Evolutionary conservation across 768 basidiomycete species (phyloP).

Genomic region (Agaricus subrufescens): DNA sequence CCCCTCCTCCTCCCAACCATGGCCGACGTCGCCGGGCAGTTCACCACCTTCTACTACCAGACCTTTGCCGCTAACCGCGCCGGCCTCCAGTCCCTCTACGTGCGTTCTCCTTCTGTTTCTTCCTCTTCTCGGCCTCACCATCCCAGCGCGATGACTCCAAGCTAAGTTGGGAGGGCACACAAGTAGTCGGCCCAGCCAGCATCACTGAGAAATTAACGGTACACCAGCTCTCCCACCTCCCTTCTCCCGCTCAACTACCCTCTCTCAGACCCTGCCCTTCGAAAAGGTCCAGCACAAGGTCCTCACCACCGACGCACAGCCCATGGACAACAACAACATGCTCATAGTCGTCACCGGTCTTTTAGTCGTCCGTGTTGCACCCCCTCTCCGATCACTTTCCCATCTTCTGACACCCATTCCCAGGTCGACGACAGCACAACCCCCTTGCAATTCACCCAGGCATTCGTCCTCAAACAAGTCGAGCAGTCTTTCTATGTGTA

Average conservation of each 20-base stretch:
- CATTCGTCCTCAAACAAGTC: slow-evolving; percentile 87
- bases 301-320: slow-evolving; percentile 84
- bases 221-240: slow-evolving; percentile 4
- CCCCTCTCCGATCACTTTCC: not conserved
- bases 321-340: slow-evolving; percentile 25
- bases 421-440: slow-evolving; percentile 80
- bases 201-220: slow-evolving; percentile 80
- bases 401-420: slow-evolving; percentile 1
- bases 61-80: slow-evolving; percentile 67
- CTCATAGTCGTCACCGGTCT: slow-evolving; percentile 89
- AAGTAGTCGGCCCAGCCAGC: slow-evolving; percentile 43
- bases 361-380: slow-evolving; percentile 50
- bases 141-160: slow-evolving; percentile 74
- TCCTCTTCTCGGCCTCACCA: slow-evolving; percentile 12
- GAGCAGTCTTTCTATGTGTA: slow-evolving; percentile 80
- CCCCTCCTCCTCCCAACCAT: slow-evolving; percentile 18
- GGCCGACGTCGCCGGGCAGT: slow-evolving; percentile 82
- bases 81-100: slow-evolving; percentile 66
- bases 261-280: slow-evolving; percentile 71
- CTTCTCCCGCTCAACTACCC: not conserved
- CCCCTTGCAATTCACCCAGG: slow-evolving; percentile 87
- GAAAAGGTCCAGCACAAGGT: slow-evolving; percentile 76
- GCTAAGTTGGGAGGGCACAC: slow-evolving; percentile 75
- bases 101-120: slow-evolving; percentile 34
- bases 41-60: slow-evolving; percentile 77